Conservation (phyloP, 768 basidiomycete species). For the Russula brevipes region DNA sequence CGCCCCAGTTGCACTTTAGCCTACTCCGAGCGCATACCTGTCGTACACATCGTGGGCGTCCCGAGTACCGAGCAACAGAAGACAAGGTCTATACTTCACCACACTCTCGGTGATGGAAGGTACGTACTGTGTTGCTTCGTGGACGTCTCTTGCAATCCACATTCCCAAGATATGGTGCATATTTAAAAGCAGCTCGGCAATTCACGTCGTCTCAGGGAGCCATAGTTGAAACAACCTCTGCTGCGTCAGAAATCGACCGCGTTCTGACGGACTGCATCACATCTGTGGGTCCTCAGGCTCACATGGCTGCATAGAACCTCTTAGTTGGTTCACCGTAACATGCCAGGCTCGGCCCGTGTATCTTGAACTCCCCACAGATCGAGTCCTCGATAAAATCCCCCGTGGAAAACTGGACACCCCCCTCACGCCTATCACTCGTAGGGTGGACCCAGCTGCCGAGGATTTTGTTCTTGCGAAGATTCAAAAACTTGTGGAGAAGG, state of each 20-base stretch:
- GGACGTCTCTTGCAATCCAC: not conserved
- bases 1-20: conserved; percentile 37
- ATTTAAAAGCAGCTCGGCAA: conserved; percentile 65
- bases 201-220: conserved; percentile 66
- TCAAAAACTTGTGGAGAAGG: conserved; percentile 53
- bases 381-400: conserved; percentile 65
- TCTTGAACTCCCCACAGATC: conserved; percentile 78
- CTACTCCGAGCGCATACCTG: conserved; percentile 83
- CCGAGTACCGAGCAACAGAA: conserved; percentile 73
- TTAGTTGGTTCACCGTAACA: not conserved
- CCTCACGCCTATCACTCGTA: conserved; percentile 44
- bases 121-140: conserved; percentile 25
- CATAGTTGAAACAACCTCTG: conserved; percentile 49
- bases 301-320: not conserved
- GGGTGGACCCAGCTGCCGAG: conserved; percentile 55
- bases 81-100: conserved; percentile 71
- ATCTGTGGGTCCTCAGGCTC: not conserved
- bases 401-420: conserved; percentile 56
- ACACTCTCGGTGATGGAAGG: conserved; percentile 83
- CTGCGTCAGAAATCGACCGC: conserved; percentile 71
- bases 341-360: conserved; percentile 81
- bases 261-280: conserved; percentile 55
- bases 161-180: conserved; percentile 64
- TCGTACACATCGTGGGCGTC: conserved; percentile 82
- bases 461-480: conserved; percentile 73